A percentile compares a stretch with the other conserved stretches of the same genome.
phyloP scores from a whole-genome alignment of 2,329 filamentous ascomycete species.

The Chrysoporthe cubensis region DNA sequence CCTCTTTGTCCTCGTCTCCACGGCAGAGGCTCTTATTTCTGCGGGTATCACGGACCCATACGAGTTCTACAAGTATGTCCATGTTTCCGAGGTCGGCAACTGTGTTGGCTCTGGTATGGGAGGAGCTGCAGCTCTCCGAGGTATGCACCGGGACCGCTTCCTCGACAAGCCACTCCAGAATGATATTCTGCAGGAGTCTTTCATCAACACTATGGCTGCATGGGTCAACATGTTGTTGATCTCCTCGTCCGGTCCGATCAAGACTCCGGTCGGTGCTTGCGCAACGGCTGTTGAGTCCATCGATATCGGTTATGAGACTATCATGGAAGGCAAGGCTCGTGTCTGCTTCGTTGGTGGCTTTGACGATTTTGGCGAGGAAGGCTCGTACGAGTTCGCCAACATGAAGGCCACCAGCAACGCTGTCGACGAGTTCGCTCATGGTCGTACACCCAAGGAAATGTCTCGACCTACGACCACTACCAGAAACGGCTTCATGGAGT shows the following conservation, averaged over 20 bases:
- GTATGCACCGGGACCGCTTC: slow-evolving; percentile 98
- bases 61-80: slow-evolving; percentile 99
- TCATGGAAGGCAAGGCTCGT: slow-evolving; percentile 96
- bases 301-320: slow-evolving; percentile 97
- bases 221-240: slow-evolving; percentile 99
- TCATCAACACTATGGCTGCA: slow-evolving; percentile 99
- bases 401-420: slow-evolving; percentile 99
- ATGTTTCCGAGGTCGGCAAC: slow-evolving; percentile 97
- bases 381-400: slow-evolving; percentile 99
- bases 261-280: slow-evolving; percentile 96
- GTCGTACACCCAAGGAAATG: slow-evolving; percentile 95
- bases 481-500: slow-evolving; percentile 98
- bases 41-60: slow-evolving; percentile 98
- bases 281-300: slow-evolving; percentile 97
- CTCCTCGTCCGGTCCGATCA: slow-evolving; percentile 96
- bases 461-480: slow-evolving; percentile 96
- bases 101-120: slow-evolving; percentile 98
- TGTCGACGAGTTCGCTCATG: slow-evolving; percentile 93
- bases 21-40: slow-evolving; percentile 86
- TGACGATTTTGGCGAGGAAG: slow-evolving; percentile 98
- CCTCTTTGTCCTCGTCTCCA: slow-evolving; percentile 91
- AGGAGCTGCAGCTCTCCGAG: slow-evolving; percentile 86
- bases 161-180: slow-evolving; percentile 97
- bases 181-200: slow-evolving; percentile 98
- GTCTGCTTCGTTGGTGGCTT: slow-evolving; percentile 98